Percentiles rank a stretch among this genome's conserved stretches.
These are phyloP conservation scores for Pseudomonodictys pantanalensis DNA, from an alignment of 495 filamentous ascomycete genomes.

Conservation along the genomic window DNA sequence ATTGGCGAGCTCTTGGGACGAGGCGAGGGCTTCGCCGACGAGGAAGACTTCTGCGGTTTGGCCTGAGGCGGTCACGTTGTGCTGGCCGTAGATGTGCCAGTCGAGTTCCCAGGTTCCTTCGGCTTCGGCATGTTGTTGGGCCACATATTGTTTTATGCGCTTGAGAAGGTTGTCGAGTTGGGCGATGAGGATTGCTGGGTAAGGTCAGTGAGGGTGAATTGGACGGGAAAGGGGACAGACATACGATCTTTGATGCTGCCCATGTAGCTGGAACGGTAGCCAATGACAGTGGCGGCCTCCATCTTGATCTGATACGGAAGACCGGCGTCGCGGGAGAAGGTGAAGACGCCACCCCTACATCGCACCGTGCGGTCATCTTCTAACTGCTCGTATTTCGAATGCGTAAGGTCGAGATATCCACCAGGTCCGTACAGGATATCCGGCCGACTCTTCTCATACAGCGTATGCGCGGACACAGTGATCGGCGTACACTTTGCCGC, in stretches of 20 bases:
- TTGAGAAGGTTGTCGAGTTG: conserved; percentile 43
- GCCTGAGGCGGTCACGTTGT: conserved; percentile 17
- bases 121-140: conserved; percentile 30
- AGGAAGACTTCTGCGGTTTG: conserved; percentile 40
- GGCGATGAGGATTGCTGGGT: conserved; percentile 43
- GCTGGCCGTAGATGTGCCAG: conserved; percentile 46
- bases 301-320: conserved; percentile 47
- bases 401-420: conserved; percentile 44
- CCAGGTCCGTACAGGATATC: conserved; percentile 50
- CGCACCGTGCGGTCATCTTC: conserved; percentile 42
- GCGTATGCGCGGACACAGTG: conserved; percentile 50
- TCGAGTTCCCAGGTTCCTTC: conserved; percentile 37
- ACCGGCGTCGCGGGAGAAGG: conserved; percentile 19
- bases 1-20: conserved; percentile 45
- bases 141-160: conserved; percentile 33
- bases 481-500: conserved; percentile 44
- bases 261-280: conserved; percentile 48
- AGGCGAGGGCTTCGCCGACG: conserved; percentile 45
- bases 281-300: conserved; percentile 43
- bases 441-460: conserved; percentile 53
- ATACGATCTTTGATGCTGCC: conserved; percentile 46
- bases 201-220: not conserved
- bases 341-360: conserved; percentile 43
- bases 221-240: not conserved
- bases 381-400: conserved; percentile 40